phyloP scores from a whole-genome alignment of 2,329 filamentous ascomycete genomes.

The Fusarium burgessii region DNA sequence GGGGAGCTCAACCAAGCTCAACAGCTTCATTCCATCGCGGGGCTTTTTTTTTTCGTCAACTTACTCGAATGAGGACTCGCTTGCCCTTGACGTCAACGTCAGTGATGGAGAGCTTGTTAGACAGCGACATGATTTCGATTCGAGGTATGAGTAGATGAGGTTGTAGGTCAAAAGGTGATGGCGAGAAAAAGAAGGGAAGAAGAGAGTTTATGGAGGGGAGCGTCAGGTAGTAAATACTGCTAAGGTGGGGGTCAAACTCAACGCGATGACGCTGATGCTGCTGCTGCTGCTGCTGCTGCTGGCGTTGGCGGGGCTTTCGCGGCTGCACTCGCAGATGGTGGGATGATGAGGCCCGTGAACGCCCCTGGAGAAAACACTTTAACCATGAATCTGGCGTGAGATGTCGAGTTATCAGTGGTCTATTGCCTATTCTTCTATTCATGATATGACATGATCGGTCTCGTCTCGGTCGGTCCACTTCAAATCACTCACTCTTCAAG shows the following conservation, averaged over 20 bases:
- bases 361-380: constrained; percentile 24
- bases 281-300: neutral
- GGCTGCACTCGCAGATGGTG: constrained; percentile 35
- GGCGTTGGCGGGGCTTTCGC: constrained; percentile 37
- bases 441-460: constrained; percentile 28
- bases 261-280: constrained; percentile 30
- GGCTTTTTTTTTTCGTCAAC: constrained; percentile 51
- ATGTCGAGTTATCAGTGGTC: neutral
- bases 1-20: constrained; percentile 28
- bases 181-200: constrained; percentile 30
- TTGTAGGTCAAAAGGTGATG: constrained; percentile 29
- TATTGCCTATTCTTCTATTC: constrained; percentile 1
- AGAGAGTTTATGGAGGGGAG: constrained; percentile 36
- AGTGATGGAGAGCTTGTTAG: constrained; percentile 96
- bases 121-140: constrained; percentile 85
- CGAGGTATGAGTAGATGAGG: neutral
- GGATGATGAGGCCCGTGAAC: constrained; percentile 33
- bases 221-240: constrained; percentile 28
- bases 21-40: constrained; percentile 45
- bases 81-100: constrained; percentile 98
- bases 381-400: constrained; percentile 32
- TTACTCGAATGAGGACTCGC: constrained; percentile 95
- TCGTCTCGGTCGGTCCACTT: constrained; percentile 24
- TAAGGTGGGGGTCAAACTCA: constrained; percentile 37
- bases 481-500: constrained; percentile 10